phyloP scores from a whole-genome alignment of 768 basidiomycete species.

The Mycena leptocephala region DNA sequence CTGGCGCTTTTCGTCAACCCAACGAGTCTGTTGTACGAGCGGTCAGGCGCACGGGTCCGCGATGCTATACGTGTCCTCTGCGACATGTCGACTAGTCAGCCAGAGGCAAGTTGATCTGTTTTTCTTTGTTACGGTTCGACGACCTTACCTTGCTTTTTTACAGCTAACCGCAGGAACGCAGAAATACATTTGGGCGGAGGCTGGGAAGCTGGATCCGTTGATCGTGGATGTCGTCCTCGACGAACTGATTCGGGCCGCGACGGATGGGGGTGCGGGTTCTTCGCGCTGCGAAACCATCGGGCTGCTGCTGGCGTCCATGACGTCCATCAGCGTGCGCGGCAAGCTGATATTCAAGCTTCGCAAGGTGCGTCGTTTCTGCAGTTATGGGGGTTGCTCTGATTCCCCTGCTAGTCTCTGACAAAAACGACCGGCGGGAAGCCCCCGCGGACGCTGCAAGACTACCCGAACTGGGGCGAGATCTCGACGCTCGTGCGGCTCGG shows the following conservation, averaged over 20 bases:
- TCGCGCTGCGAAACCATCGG: slow-evolving; percentile 83
- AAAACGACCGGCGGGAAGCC: slow-evolving; percentile 76
- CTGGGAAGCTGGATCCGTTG: slow-evolving; percentile 77
- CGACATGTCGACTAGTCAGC: slow-evolving; percentile 80
- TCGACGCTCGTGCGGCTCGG: slow-evolving; percentile 85
- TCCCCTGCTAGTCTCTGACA: slow-evolving; percentile 70
- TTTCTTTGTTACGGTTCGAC: background rate
- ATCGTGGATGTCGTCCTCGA: slow-evolving; percentile 84
- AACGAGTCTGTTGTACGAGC: slow-evolving; percentile 76
- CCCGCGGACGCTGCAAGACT: slow-evolving; percentile 76
- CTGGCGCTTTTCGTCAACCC: slow-evolving; percentile 81
- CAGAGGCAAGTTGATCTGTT: slow-evolving; percentile 66
- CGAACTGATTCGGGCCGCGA: slow-evolving; percentile 85
- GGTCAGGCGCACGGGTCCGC: slow-evolving; percentile 81
- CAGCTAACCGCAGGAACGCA: slow-evolving; percentile 81
- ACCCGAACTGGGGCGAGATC: slow-evolving; percentile 86
- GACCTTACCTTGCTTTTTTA: background rate
- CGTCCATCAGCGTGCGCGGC: slow-evolving; percentile 85
- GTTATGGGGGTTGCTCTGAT: background rate
- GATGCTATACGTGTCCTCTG: slow-evolving; percentile 88
- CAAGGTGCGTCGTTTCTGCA: slow-evolving; percentile 65
- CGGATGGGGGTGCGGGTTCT: slow-evolving; percentile 88
- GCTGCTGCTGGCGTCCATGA: slow-evolving; percentile 80
- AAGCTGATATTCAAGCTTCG: slow-evolving; percentile 85
- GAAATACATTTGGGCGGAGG: slow-evolving; percentile 83